Conservation (phyloP, 305 asterid genomes). For the Andrographis paniculata region DNA sequence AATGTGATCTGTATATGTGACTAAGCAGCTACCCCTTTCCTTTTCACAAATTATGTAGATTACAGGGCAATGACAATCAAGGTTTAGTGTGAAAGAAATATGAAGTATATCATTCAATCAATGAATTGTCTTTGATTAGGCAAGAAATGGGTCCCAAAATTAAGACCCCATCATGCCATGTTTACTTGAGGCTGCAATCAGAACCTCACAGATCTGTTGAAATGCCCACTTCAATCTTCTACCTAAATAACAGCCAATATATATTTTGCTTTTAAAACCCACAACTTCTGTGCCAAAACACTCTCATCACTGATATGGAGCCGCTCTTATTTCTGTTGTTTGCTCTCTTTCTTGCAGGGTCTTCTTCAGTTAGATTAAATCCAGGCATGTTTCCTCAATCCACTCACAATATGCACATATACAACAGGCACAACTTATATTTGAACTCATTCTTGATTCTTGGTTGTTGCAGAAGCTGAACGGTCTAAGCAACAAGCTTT, state of each 20-base stretch:
- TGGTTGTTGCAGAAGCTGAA: conserved; percentile 23
- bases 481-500: conserved; percentile 16
- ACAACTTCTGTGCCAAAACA: conserved; percentile 7
- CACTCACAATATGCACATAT: not conserved
- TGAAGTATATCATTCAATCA: conserved; percentile 10
- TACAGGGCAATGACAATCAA: not conserved
- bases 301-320: conserved; percentile 21
- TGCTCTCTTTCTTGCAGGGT: conserved; percentile 28
- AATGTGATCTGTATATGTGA: conserved; percentile 16
- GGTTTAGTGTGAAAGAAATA: conserved; percentile 2
- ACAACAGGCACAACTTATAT: not conserved
- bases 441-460: not conserved
- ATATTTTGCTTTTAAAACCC: conserved; percentile 21
- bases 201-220: conserved; percentile 19
- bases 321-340: conserved; percentile 22
- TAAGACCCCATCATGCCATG: not conserved
- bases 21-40: conserved; percentile 19
- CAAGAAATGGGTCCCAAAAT: not conserved
- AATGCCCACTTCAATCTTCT: conserved; percentile 19
- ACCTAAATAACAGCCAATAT: not conserved
- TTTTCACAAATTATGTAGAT: conserved; percentile 1
- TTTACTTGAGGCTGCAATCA: conserved; percentile 17
- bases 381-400: conserved; percentile 24
- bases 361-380: conserved; percentile 29
- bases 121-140: not conserved